These are phyloP conservation scores for Rhizoclosmatium globosum DNA, from an alignment of 192 early-diverging fungal genomes.

Conservation along the genomic window DNA sequence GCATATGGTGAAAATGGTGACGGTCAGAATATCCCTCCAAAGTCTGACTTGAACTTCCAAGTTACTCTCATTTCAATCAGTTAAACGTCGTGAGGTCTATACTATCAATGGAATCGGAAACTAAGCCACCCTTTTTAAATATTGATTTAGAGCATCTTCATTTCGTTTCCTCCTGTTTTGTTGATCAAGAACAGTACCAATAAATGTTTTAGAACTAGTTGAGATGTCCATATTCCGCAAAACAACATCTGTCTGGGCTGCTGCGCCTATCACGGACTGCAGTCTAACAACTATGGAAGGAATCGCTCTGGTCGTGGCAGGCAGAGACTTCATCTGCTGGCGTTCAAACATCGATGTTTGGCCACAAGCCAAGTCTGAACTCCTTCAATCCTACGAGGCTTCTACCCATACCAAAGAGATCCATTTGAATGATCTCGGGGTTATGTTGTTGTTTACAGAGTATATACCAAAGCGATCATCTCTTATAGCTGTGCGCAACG, in stretches of 20 bases:
- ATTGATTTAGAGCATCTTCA: no score
- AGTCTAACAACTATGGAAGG: slow-evolving; percentile 7
- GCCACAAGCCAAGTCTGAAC: not conserved
- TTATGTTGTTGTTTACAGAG: not conserved
- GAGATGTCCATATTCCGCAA: not conserved
- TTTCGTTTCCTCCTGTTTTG: no score
- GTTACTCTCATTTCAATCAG: not conserved
- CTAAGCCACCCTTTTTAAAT: no score
- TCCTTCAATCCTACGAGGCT: not conserved
- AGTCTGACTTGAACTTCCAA: not conserved
- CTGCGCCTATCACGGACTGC: not conserved
- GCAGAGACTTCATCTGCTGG: slow-evolving; percentile 23
- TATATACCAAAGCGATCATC: not conserved
- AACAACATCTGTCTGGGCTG: slow-evolving; percentile 11
- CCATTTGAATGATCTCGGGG: not conserved
- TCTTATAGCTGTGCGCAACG: not conserved
- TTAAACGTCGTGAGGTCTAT: not conserved
- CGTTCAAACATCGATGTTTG: slow-evolving; percentile 3
- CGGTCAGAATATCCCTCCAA: not conserved
- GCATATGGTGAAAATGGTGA: not conserved
- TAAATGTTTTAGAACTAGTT: no score
- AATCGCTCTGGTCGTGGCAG: not conserved
- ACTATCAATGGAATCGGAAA: no score
- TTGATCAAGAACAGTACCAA: no score
- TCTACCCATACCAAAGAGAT: not conserved